Conservation (phyloP, 768 basidiomycete species). For the Serendipita indica region DNA sequence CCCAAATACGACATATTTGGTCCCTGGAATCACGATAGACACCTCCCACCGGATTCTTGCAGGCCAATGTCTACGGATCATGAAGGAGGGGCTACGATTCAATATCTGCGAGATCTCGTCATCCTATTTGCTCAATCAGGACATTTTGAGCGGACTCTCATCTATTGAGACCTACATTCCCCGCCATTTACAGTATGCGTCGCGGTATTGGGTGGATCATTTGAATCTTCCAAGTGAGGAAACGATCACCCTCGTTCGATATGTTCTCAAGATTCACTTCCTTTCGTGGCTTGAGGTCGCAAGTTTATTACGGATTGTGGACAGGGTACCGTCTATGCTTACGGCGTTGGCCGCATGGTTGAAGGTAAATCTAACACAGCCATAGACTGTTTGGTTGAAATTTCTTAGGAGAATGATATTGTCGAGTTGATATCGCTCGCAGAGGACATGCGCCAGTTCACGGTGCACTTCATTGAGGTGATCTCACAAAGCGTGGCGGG, state of each 20-base stretch:
- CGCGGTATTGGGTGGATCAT: neutral
- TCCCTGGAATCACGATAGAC: neutral
- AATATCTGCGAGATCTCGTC: neutral
- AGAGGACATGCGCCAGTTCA: neutral
- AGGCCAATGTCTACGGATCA: neutral
- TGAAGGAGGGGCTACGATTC: conserved; percentile 1
- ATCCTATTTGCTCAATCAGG: neutral
- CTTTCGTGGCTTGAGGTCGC: neutral
- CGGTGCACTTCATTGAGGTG: neutral
- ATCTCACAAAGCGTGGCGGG: conserved; percentile 11
- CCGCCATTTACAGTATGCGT: neutral
- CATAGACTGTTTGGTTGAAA: too few relatives aligned
- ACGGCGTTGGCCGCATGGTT: neutral
- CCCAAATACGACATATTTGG: too few relatives aligned
- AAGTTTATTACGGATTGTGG: neutral
- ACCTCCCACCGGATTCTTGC: neutral
- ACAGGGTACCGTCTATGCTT: neutral
- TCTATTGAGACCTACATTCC: neutral
- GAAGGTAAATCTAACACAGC: too few relatives aligned
- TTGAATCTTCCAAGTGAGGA: neutral
- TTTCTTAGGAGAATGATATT: neutral
- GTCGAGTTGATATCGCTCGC: neutral
- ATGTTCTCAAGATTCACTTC: neutral
- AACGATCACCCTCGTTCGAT: neutral
- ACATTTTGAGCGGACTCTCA: neutral